phyloP scores from a whole-genome alignment of 2,329 filamentous ascomycete genomes.

The Madurella mycetomatis region DNA sequence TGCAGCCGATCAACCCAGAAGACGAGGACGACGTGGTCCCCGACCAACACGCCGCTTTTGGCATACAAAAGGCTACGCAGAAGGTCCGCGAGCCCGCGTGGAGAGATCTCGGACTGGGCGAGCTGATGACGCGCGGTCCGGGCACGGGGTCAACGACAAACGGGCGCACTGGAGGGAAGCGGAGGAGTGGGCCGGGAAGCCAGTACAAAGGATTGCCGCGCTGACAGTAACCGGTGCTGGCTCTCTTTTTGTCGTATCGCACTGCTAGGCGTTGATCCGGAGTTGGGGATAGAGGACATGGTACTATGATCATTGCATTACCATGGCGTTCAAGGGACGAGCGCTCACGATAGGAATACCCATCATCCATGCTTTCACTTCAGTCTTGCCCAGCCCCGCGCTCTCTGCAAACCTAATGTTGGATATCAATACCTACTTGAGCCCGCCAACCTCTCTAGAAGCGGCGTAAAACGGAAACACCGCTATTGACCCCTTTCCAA shows the following conservation, averaged over 20 bases:
- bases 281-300: neutral
- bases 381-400: neutral
- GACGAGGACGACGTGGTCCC: slow-evolving; percentile 87
- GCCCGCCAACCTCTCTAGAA: neutral
- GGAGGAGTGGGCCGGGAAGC: slow-evolving; percentile 18
- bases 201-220: slow-evolving; percentile 33
- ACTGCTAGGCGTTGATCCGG: slow-evolving; percentile 11
- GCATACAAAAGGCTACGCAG: slow-evolving; percentile 76
- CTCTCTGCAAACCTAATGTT: neutral
- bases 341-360: neutral
- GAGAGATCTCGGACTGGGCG: slow-evolving; percentile 71
- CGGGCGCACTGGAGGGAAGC: slow-evolving; percentile 7
- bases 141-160: slow-evolving; percentile 17
- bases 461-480: neutral
- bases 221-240: slow-evolving; percentile 12
- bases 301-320: neutral
- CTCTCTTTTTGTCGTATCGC: slow-evolving; percentile 1
- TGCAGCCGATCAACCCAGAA: slow-evolving; percentile 80
- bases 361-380: neutral
- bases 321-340: neutral
- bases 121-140: slow-evolving; percentile 64
- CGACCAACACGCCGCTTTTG: slow-evolving; percentile 83
- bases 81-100: slow-evolving; percentile 66
- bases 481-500: neutral
- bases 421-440: neutral